These are phyloP conservation scores for Pichia deserticola DNA, from an alignment of 805 yeast species.

Conservation along the genomic window DNA sequence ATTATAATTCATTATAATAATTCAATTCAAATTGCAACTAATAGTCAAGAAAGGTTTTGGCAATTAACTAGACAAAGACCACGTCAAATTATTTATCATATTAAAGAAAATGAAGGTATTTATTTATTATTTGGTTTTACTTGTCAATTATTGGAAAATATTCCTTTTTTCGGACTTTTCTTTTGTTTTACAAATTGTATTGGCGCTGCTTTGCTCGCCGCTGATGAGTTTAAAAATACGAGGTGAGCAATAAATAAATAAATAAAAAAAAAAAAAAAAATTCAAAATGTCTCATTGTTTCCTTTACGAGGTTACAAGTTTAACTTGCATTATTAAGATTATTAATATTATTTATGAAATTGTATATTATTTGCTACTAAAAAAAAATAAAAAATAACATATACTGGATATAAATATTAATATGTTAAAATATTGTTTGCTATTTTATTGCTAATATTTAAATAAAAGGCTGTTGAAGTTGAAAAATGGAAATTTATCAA, in stretches of 20 bases:
- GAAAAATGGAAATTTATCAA: no score
- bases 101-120: constrained; percentile 30
- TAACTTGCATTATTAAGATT: no score
- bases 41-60: constrained; percentile 17
- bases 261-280: background rate
- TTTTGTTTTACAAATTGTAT: constrained; percentile 54
- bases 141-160: constrained; percentile 43
- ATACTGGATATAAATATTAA: no score
- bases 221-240: constrained; percentile 11
- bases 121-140: constrained; percentile 45
- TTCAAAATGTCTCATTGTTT: no score
- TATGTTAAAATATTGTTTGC: no score
- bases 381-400: no score
- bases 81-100: constrained; percentile 21
- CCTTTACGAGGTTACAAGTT: no score
- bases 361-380: no score
- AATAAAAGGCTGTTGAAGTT: no score
- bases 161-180: constrained; percentile 37
- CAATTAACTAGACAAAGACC: constrained; percentile 19
- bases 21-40: constrained; percentile 14
- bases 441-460: no score
- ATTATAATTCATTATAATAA: constrained; percentile 13
- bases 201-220: constrained; percentile 60
- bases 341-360: no score
- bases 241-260: background rate